phyloP scores from a whole-genome alignment of 805 yeast species.

The Cyberlindnera mrakii region DNA sequence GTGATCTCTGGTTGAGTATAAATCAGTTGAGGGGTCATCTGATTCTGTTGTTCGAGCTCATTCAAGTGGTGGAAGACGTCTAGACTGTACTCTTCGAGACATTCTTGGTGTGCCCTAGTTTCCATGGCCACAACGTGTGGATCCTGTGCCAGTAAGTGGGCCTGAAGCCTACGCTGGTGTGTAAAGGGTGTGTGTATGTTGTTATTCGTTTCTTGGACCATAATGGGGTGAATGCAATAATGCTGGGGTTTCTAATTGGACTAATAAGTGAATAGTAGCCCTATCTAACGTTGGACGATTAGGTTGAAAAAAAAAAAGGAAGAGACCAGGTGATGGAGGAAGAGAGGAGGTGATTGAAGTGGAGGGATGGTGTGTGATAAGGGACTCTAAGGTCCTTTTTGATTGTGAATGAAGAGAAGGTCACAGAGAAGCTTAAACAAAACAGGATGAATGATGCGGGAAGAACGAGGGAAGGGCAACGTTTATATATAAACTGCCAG shows the following conservation, averaged over 20 bases:
- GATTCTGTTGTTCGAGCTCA: slow-evolving; percentile 26
- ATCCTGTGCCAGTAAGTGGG: slow-evolving; percentile 29
- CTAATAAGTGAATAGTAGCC: slow-evolving; percentile 15
- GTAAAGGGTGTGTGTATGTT: slow-evolving; percentile 16
- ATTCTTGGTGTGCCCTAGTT: slow-evolving; percentile 36
- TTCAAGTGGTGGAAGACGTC: slow-evolving; percentile 34
- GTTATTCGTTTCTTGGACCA: background rate
- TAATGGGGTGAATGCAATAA: background rate
- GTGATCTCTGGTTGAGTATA: slow-evolving; percentile 35
- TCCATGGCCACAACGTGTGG: slow-evolving; percentile 41
- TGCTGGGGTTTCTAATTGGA: background rate
- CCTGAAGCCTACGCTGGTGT: slow-evolving; percentile 19
- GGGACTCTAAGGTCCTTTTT: too few relatives aligned
- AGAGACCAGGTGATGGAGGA: background rate
- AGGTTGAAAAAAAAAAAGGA: background rate
- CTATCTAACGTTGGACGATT: background rate
- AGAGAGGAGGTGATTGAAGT: background rate
- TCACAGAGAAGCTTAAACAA: too few relatives aligned
- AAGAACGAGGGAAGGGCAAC: background rate
- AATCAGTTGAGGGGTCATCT: slow-evolving; percentile 24
- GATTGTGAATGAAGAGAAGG: too few relatives aligned
- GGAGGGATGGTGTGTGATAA: background rate
- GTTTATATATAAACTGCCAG: background rate
- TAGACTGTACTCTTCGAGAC: slow-evolving; percentile 39
- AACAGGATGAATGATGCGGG: background rate